Percentiles rank a stretch among this genome's conserved stretches.
Conservation (phyloP, 2,329 filamentous ascomycete species). For the Curvularia lunata region DNA sequence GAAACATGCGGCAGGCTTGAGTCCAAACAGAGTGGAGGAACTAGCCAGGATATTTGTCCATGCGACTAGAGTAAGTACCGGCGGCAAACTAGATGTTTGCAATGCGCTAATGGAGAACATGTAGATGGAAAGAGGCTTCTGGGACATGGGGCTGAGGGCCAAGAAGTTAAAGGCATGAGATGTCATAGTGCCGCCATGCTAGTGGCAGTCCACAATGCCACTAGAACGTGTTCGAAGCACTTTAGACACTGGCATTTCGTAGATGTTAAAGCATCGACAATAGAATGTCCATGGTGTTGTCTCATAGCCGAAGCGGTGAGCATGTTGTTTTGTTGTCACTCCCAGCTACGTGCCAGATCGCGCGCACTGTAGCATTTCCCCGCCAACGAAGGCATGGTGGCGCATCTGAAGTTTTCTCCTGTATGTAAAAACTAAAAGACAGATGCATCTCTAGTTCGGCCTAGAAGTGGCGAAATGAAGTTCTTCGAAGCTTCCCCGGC, state of each 20-base stretch:
- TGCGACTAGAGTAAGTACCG: slow-evolving; percentile 73
- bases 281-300: not conserved
- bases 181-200: not conserved
- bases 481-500: slow-evolving; percentile 12
- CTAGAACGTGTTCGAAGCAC: not conserved
- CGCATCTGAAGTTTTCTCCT: not conserved
- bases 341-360: not conserved
- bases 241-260: not conserved
- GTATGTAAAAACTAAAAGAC: not conserved
- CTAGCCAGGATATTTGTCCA: slow-evolving; percentile 84
- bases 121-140: slow-evolving; percentile 78
- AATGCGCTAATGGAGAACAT: slow-evolving; percentile 20
- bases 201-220: not conserved
- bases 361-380: not conserved
- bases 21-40: slow-evolving; percentile 77
- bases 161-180: not conserved
- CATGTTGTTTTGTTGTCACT: not conserved
- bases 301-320: not conserved
- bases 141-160: slow-evolving; percentile 67
- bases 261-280: not conserved
- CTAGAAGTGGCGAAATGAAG: slow-evolving; percentile 10
- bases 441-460: not conserved
- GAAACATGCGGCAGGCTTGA: slow-evolving; percentile 73
- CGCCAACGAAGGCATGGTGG: not conserved
- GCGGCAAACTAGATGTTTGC: not conserved